phyloP scores from a whole-genome alignment of 2,329 filamentous ascomycete species.

The Pseudopyricularia javanii region DNA sequence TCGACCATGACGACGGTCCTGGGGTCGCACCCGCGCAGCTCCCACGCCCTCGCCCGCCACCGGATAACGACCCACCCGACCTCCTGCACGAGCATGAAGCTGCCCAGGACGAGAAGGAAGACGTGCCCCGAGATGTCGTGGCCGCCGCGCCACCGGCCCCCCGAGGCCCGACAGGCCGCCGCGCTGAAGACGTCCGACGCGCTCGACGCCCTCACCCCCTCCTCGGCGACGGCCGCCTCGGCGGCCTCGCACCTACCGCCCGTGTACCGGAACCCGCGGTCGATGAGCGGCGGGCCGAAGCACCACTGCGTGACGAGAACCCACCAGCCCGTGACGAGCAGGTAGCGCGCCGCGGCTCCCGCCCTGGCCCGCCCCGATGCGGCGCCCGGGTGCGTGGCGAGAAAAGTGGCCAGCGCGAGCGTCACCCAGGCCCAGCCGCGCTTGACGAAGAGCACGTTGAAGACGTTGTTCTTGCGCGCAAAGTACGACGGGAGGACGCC shows the following conservation, averaged over 20 bases:
- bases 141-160: conserved; percentile 81
- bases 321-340: conserved; percentile 66
- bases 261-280: conserved; percentile 77
- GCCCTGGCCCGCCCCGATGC: conserved; percentile 28
- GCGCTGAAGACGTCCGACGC: conserved; percentile 50
- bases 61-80: conserved; percentile 46
- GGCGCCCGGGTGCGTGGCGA: conserved; percentile 52
- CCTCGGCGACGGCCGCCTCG: conserved; percentile 30
- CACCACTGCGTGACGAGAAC: conserved; percentile 89
- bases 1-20: conserved; percentile 49
- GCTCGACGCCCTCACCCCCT: conserved; percentile 18
- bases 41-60: conserved; percentile 16
- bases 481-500: conserved; percentile 68
- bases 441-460: conserved; percentile 93
- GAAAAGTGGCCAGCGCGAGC: conserved; percentile 56
- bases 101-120: conserved; percentile 79
- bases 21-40: neutral
- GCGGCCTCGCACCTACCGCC: conserved; percentile 69
- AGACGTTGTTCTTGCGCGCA: conserved; percentile 81
- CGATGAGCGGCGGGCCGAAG: conserved; percentile 82
- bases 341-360: conserved; percentile 46
- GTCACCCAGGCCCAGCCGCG: conserved; percentile 89
- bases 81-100: conserved; percentile 72
- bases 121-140: conserved; percentile 96
- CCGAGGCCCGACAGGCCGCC: conserved; percentile 68